Base-by-base conservation (phyloP, 371 early-diverging fungal species). In the Apophysomyces variabilis region DNA sequence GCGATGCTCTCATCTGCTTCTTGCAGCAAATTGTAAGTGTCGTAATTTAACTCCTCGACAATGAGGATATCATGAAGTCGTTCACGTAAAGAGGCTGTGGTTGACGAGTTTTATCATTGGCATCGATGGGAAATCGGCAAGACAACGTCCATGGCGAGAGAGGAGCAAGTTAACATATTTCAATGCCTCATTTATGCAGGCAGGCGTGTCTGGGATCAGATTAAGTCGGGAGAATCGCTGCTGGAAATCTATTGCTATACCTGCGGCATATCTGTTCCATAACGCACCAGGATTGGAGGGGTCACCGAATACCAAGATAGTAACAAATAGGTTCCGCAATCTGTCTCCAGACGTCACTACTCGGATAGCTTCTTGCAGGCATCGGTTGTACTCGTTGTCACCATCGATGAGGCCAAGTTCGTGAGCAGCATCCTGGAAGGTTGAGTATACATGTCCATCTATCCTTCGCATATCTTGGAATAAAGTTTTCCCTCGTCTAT, bases 401-500 rank as follows among this genome's bases (percentile, higher is more conserved):
- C 47, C 35, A n/a, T 67, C 11, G 11, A 41, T 9, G 11, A 65
- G 14, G 9, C 45, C 26, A 32, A 18, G 37, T 21, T 18, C 38
- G 35, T 37, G 50, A 2, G 65, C 58, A 18, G 61, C 64, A 38
- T 61, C 35, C 41, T 46, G 38, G 38, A 61, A 61, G 11, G 69
- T 16, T 12, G 59, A 44, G n/a, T 21, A 57, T 6, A 39, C 1
- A 26, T 32, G 21, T 38, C 58, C 62, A 38, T 61, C 37, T 4
- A 65, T 36, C 13, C 59, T 64, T 26, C 47, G 21, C 16, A 69
- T 12, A 38, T 61, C 57, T 9, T 36, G 38, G 39, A 57, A 69
- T n/a, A 12, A 36, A 14, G 26, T 38, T 32, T 61, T n/a, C 11
- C 69, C 69, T 2, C 50, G 61, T 4, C 64, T 47, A 46, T 69